Evolutionary conservation across 2,329 filamentous ascomycete species (phyloP).

Genomic region (Tolypocladium nubicola): DNA sequence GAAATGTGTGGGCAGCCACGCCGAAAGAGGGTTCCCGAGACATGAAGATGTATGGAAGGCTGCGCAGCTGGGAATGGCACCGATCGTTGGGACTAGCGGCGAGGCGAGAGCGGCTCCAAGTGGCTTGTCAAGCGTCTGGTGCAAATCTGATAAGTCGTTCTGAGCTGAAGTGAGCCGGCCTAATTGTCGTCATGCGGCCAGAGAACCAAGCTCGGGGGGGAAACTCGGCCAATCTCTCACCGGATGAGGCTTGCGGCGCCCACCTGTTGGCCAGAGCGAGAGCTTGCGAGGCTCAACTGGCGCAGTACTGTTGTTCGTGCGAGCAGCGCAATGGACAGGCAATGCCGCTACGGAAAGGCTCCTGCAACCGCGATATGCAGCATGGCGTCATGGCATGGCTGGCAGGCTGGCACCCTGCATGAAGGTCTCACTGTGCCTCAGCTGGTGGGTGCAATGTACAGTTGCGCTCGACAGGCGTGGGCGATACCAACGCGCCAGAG

Average conservation of each 20-base stretch:
- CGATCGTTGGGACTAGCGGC: background rate
- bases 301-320: background rate
- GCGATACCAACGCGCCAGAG: background rate
- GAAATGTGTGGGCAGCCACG: background rate
- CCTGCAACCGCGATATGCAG: background rate
- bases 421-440: background rate
- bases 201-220: background rate
- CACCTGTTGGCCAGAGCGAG: background rate
- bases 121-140: background rate
- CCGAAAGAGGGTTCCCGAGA: background rate
- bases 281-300: background rate
- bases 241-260: background rate
- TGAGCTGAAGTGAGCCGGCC: background rate
- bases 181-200: background rate
- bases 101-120: background rate
- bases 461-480: background rate
- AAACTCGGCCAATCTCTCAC: background rate
- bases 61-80: background rate
- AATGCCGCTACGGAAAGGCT: background rate
- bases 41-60: background rate
- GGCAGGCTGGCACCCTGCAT: background rate
- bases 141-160: background rate
- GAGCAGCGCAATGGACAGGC: background rate
- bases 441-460: background rate
- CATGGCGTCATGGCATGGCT: background rate